These are phyloP conservation scores for Neurospora africana DNA, from an alignment of 495 filamentous ascomycete genomes.

Conservation along the genomic window DNA sequence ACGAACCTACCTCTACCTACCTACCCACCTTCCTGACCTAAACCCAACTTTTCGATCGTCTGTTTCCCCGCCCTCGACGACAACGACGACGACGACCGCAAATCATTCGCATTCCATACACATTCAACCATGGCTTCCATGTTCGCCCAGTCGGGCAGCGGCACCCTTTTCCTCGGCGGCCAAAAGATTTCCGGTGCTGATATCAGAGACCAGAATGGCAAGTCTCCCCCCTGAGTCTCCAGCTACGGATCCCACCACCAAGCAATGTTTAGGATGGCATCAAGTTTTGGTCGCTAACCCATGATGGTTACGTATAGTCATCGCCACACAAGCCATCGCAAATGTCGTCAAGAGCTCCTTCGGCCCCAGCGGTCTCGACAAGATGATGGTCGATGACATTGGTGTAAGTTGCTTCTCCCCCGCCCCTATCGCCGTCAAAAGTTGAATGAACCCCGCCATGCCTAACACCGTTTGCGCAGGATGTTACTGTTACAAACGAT, in stretches of 20 bases:
- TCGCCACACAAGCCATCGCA: constrained; percentile 91
- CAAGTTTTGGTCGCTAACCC: constrained; percentile 16
- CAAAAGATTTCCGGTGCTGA: constrained; percentile 91
- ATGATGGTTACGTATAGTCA: constrained; percentile 42
- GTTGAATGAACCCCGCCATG: constrained; percentile 7
- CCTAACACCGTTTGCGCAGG: constrained; percentile 35
- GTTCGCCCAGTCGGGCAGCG: constrained; percentile 81
- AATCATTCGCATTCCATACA: background rate
- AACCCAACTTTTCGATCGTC: constrained; percentile 5
- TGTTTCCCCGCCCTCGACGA: background rate
- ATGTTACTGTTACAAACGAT: constrained; percentile 99
- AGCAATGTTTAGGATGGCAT: background rate
- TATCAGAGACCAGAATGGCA: constrained; percentile 92
- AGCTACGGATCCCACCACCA: background rate
- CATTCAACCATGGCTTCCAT: constrained; percentile 62
- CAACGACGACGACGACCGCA: background rate
- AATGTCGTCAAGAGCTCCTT: constrained; percentile 99
- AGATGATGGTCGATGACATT: constrained; percentile 99
- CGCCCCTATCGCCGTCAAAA: background rate
- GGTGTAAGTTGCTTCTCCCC: constrained; percentile 49
- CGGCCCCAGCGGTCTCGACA: constrained; percentile 91
- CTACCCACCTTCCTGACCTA: constrained; percentile 5
- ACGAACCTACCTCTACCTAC: background rate
- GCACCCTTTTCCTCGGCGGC: constrained; percentile 84
- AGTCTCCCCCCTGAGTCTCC: constrained; percentile 18